These are phyloP conservation scores for Termitomyces sp. DNA, from an alignment of 768 basidiomycete species.

Conservation along the genomic window DNA sequence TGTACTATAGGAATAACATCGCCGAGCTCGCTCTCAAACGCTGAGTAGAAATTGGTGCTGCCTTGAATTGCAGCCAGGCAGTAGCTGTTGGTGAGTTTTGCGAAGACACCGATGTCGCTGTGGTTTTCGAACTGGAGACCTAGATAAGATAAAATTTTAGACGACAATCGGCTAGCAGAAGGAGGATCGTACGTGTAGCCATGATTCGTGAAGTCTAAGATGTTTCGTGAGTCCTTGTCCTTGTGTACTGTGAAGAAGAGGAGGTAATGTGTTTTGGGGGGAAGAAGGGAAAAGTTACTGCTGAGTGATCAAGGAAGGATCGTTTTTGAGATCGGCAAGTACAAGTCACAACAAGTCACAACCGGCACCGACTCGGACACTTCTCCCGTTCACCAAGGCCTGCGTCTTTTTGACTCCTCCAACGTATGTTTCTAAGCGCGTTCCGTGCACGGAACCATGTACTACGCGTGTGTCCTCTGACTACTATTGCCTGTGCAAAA, in stretches of 20 bases:
- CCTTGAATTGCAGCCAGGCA: conserved; percentile 92
- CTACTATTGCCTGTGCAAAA: not conserved
- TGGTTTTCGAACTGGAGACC: conserved; percentile 93
- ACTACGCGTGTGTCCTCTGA: not conserved
- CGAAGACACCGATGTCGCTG: conserved; percentile 95
- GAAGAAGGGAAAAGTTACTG: conserved; percentile 15
- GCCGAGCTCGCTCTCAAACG: conserved; percentile 91
- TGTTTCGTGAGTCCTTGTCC: not conserved
- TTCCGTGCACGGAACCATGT: conserved; percentile 11
- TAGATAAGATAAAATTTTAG: conserved; percentile 30
- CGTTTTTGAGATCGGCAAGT: conserved; percentile 9
- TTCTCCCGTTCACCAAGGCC: not conserved
- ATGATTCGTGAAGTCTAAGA: conserved; percentile 26
- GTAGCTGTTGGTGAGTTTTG: conserved; percentile 97
- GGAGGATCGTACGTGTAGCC: conserved; percentile 45
- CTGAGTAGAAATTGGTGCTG: conserved; percentile 96
- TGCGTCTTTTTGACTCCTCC: not conserved
- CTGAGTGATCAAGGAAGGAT: conserved; percentile 1
- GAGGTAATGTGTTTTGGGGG: conserved; percentile 12
- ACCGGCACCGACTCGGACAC: conserved; percentile 17
- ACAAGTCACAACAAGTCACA: conserved; percentile 26
- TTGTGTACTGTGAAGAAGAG: conserved; percentile 5
- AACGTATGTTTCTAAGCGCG: conserved; percentile 4
- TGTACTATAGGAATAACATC: conserved; percentile 96
- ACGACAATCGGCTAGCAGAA: conserved; percentile 11